phyloP scores from a whole-genome alignment of 2,329 filamentous ascomycete species.

The Corynespora cassiicola region DNA sequence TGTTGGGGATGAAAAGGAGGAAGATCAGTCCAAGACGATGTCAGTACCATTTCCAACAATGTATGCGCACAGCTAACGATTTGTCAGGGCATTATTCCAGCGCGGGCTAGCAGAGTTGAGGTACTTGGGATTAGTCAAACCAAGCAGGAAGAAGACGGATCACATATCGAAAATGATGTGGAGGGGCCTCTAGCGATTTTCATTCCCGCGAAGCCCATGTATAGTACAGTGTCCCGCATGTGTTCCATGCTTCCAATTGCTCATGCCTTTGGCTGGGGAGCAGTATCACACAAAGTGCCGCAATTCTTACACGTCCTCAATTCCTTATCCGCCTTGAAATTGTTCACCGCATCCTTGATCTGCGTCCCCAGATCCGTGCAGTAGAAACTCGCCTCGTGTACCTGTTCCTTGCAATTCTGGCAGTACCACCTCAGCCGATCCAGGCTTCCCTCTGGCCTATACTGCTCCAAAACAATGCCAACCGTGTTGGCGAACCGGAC shows the following conservation, averaged over 20 bases:
- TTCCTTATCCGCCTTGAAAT: conserved; percentile 73
- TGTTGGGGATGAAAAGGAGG: conserved; percentile 58
- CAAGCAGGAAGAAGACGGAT: conserved; percentile 88
- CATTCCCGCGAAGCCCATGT: neutral
- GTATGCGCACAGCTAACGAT: conserved; percentile 16
- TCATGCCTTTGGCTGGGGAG: conserved; percentile 55
- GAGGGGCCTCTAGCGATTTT: conserved; percentile 69
- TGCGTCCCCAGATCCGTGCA: conserved; percentile 91
- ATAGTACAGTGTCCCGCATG: conserved; percentile 14
- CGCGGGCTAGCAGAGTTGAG: conserved; percentile 83
- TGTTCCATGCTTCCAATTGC: neutral
- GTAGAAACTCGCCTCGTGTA: conserved; percentile 87
- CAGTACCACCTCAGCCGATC: conserved; percentile 96
- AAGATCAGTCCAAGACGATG: conserved; percentile 56
- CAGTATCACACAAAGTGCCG: conserved; percentile 75
- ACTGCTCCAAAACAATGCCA: conserved; percentile 91
- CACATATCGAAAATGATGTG: conserved; percentile 84
- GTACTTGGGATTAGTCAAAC: conserved; percentile 85
- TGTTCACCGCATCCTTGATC: conserved; percentile 89
- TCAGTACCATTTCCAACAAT: conserved; percentile 29
- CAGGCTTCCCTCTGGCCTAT: conserved; percentile 70
- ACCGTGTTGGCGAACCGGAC: conserved; percentile 93
- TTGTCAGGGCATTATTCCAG: conserved; percentile 75
- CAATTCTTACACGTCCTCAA: conserved; percentile 79
- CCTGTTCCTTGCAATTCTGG: conserved; percentile 69